phyloP scores from a whole-genome alignment of 176 grass and related monocot species.

The barley (Hordeum vulgare) region DNA sequence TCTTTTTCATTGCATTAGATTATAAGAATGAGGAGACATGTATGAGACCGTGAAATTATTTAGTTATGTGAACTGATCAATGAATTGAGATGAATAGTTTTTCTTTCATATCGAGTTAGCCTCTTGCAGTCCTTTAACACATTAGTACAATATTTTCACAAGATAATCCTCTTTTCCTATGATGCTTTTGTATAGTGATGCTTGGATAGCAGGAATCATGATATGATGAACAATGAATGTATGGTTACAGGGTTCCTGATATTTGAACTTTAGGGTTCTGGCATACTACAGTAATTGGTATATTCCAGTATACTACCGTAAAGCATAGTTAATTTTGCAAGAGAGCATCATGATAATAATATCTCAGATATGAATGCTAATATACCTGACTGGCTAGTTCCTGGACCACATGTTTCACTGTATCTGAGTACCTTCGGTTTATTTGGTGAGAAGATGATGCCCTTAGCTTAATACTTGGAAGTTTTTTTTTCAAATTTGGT shows the following conservation, averaged over 20 bases:
- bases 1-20: neutral
- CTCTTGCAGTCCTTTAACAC: neutral
- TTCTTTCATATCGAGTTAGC: neutral
- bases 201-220: constrained; percentile 4
- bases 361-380: neutral
- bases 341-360: neutral
- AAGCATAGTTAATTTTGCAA: constrained; percentile 5
- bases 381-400: neutral
- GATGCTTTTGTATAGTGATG: neutral
- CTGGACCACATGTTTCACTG: neutral
- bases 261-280: constrained; percentile 4
- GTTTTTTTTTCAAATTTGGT: neutral
- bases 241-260: neutral
- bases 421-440: constrained; percentile 5
- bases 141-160: neutral
- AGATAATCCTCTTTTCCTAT: neutral
- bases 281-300: neutral
- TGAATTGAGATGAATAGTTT: constrained; percentile 10
- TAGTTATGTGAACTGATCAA: neutral
- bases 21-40: neutral
- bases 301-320: neutral
- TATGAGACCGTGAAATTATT: neutral
- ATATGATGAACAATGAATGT: neutral
- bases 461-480: neutral
- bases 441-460: neutral